Evolutionary conservation across 352 stramenopile genomes (phyloP), one percentile per base, ranked within the genome.

Genomic region (Globisporangium abappressorium): DNA sequence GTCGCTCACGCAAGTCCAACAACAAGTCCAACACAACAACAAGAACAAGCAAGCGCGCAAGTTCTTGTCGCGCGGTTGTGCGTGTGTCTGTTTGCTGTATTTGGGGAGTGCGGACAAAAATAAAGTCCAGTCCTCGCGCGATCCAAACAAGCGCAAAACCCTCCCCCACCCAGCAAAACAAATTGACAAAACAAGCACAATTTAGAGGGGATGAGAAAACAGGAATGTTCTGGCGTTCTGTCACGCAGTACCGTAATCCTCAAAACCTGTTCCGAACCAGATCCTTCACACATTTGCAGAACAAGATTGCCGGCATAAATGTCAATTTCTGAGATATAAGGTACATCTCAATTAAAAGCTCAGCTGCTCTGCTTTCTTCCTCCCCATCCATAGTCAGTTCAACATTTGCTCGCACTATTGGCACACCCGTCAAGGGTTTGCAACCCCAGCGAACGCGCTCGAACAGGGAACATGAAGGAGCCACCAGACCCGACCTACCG

Each of bases 91-190:
- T 61, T 34, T 60, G 55, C 12, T 30, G 34, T 47, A 30, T 61
- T 33, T 61, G 55, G 51, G 18, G 15, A 26, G 51, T 55, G 49
- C 55, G 36, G 49, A 54, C 57, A 56, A 64, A 67, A 64, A 71
- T 70, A 70, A 57, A 61, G 61, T 54, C 41, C 64, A 64, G 24
- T 68, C 51, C 57, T 47, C 43, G 20, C 20, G 51, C 53, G 30
- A 66, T 60, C 41, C 22, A 53, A 60, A 60, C 55, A 55, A 62
- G 18, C 14, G 18, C 14, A 43, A 57, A 66, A 12, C 14, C 38
- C 12, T 14, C 41, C 41, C 41, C 43, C 43, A 22, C 43, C 43
- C 60, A 55, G 71, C 53, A 34, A 47, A 22, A 28, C 18, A 55
- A 62, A 26, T 62, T 43, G 30, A 47, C 24, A 11, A 47, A 63